phyloP scores from a whole-genome alignment of 192 early-diverging fungal species.

The Martensiomyces pterosporus region DNA sequence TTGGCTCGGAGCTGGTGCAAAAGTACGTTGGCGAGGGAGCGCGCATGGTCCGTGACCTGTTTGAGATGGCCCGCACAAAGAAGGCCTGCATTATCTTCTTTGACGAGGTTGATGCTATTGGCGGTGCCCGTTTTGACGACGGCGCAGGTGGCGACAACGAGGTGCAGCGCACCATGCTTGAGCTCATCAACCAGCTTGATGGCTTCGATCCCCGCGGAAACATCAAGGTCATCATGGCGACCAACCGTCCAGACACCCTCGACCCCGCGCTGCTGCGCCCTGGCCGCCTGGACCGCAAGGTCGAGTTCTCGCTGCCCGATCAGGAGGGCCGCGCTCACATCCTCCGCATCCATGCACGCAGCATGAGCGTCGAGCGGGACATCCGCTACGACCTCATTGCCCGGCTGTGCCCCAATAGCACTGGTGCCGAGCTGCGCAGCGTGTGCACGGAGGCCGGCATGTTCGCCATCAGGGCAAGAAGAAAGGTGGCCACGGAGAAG shows the following conservation, averaged over 20 bases:
- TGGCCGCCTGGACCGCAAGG: constrained; percentile 96
- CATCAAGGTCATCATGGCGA: constrained; percentile 99
- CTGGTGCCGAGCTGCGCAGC: constrained; percentile 95
- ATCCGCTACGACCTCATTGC: constrained; percentile 99
- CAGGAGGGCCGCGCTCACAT: constrained; percentile 95
- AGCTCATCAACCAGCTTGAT: constrained; percentile 98
- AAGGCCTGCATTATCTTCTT: constrained; percentile 99
- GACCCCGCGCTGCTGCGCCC: constrained; percentile 97
- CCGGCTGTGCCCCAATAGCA: constrained; percentile 96
- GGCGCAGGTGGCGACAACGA: constrained; percentile 99
- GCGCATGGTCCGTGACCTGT: constrained; percentile 98
- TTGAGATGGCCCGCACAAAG: constrained; percentile 99
- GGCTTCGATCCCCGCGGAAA: constrained; percentile 99
- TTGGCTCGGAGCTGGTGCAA: constrained; percentile 99
- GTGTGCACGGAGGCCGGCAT: constrained; percentile 99
- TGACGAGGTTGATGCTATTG: constrained; percentile 99
- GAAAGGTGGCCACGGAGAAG: constrained; percentile 99
- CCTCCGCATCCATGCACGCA: constrained; percentile 96
- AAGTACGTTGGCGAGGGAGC: constrained; percentile 99
- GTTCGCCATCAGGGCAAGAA: constrained; percentile 97
- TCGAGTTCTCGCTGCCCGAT: constrained; percentile 97
- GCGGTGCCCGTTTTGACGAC: constrained; percentile 96
- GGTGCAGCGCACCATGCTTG: constrained; percentile 99
- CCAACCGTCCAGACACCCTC: constrained; percentile 96
- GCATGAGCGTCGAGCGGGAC: constrained; percentile 98